phyloP scores from a whole-genome alignment of 192 early-diverging fungal species.

The Umbelopsis vinacea region DNA sequence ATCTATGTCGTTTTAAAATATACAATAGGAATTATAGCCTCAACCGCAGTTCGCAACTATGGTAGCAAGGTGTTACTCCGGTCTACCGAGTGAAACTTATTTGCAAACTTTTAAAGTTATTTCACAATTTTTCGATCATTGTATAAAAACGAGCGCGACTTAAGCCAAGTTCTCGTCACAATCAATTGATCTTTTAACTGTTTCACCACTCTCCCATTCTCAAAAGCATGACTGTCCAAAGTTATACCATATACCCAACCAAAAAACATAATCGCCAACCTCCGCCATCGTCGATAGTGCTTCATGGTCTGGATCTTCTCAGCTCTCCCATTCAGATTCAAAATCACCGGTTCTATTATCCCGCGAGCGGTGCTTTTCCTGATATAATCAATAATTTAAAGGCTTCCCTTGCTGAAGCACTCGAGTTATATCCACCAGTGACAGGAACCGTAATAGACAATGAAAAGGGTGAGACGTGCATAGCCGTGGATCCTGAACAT shows the following conservation, averaged over 20 bases:
- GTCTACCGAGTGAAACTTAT: too few relatives aligned
- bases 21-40: too few relatives aligned
- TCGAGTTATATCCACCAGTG: slow-evolving; percentile 45
- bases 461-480: slow-evolving; percentile 29
- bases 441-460: slow-evolving; percentile 33
- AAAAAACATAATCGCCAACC: slow-evolving; percentile 34
- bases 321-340: slow-evolving; percentile 39
- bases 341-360: slow-evolving; percentile 41
- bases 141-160: too few relatives aligned
- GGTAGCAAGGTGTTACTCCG: too few relatives aligned
- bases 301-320: slow-evolving; percentile 36
- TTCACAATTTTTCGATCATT: too few relatives aligned
- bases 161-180: not conserved
- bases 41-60: too few relatives aligned
- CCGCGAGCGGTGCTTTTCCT: not conserved
- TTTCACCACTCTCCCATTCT: slow-evolving; percentile 9
- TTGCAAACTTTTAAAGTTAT: too few relatives aligned
- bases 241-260: slow-evolving; percentile 29
- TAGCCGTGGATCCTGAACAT: slow-evolving; percentile 22
- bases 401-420: slow-evolving; percentile 39
- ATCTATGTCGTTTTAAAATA: too few relatives aligned
- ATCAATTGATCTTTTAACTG: not conserved
- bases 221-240: slow-evolving; percentile 32
- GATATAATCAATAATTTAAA: slow-evolving; percentile 39
- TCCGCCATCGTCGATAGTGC: slow-evolving; percentile 26